Conservation (phyloP, 306 rosid species). For the Alnus glutinosa region DNA sequence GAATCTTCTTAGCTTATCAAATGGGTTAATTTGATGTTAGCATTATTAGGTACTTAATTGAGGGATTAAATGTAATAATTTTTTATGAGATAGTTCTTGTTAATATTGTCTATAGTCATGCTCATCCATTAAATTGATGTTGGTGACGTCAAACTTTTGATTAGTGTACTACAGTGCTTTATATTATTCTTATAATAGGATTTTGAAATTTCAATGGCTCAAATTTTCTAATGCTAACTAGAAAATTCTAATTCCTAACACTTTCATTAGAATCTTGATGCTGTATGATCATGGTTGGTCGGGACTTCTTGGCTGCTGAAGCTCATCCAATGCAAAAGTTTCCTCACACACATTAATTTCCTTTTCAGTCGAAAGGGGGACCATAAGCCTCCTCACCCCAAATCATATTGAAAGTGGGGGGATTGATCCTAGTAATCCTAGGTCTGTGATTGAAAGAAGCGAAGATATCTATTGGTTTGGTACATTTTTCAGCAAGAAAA, state of each 20-base stretch:
- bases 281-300: background rate
- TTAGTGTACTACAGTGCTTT: background rate
- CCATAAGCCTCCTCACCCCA: background rate
- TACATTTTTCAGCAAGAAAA: background rate
- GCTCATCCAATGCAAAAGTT: background rate
- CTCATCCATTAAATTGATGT: background rate
- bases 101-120: background rate
- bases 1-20: slow-evolving; percentile 8
- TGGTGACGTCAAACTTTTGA: background rate
- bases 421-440: background rate
- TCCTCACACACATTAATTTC: background rate
- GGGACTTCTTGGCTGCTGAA: background rate
- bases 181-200: background rate
- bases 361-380: background rate
- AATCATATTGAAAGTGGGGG: background rate
- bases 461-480: background rate
- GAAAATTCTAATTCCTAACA: background rate
- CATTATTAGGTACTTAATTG: background rate
- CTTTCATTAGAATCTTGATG: background rate
- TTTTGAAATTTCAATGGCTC: background rate
- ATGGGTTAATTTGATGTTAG: background rate
- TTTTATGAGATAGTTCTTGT: background rate
- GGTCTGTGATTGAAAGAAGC: background rate
- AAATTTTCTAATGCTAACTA: background rate
- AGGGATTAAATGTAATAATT: background rate